Evolutionary conservation across 139 green algal species (phyloP).

Genomic region (Picochlorum sp.): DNA sequence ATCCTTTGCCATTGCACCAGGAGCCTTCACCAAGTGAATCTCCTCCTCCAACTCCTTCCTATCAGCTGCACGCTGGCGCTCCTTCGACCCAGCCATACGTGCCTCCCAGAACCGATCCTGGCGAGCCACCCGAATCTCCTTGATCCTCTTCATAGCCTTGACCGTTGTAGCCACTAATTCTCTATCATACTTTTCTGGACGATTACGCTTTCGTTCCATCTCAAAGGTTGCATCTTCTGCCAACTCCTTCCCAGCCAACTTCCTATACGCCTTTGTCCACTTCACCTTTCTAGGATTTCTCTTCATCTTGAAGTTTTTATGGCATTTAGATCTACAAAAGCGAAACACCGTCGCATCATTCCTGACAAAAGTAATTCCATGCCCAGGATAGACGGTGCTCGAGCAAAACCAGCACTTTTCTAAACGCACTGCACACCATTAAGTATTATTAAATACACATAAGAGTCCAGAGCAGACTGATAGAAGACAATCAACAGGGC

Average conservation of each 20-base stretch:
- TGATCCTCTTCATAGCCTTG: constrained; percentile 84
- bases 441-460: too few species aligned
- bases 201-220: constrained; percentile 88
- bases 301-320: constrained; percentile 99
- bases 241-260: constrained; percentile 90
- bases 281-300: constrained; percentile 93
- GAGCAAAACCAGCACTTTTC: constrained; percentile 99
- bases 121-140: constrained; percentile 63
- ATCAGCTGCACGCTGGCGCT: constrained; percentile 44
- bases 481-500: too few species aligned
- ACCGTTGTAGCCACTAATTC: constrained; percentile 85
- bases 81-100: constrained; percentile 65
- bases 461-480: too few species aligned
- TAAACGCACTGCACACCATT: constrained; percentile 62
- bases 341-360: constrained; percentile 90
- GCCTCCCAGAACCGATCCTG: constrained; percentile 85
- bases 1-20: constrained; percentile 20
- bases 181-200: constrained; percentile 92
- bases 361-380: constrained; percentile 93
- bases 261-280: constrained; percentile 97
- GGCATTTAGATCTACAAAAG: constrained; percentile 97
- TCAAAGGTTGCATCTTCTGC: constrained; percentile 93
- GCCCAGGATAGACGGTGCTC: constrained; percentile 88
- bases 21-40: constrained; percentile 79
- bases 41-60: constrained; percentile 77